Evolutionary conservation across 1,284 basidiomycete species (phyloP).

Genomic region (Schizophyllum amplum): DNA sequence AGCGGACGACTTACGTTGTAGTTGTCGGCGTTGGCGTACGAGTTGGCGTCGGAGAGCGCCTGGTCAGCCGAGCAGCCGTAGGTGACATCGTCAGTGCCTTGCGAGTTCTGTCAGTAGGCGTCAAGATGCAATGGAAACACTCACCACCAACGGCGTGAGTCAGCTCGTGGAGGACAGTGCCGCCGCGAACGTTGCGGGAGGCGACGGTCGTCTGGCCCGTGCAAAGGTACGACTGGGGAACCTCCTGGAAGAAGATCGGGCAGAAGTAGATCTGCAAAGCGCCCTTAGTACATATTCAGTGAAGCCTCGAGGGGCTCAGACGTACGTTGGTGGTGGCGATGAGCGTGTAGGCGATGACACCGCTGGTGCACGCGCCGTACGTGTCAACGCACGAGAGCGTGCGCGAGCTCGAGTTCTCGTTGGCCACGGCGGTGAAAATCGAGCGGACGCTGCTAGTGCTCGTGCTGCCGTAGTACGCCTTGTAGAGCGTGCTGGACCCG

Average conservation of each 20-base stretch:
- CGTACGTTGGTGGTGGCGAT: slow-evolving; percentile 29
- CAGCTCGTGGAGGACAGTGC: slow-evolving; percentile 30
- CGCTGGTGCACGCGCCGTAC: slow-evolving; percentile 23
- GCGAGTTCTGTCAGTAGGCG: slow-evolving; percentile 13
- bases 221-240: slow-evolving; percentile 25
- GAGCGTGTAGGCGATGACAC: slow-evolving; percentile 32
- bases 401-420: slow-evolving; percentile 24
- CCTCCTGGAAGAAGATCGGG: slow-evolving; percentile 32
- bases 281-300: background rate
- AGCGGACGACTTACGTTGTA: slow-evolving; percentile 19
- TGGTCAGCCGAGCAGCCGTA: slow-evolving; percentile 31
- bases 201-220: slow-evolving; percentile 26
- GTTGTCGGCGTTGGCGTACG: slow-evolving; percentile 29
- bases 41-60: slow-evolving; percentile 22
- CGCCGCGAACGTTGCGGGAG: slow-evolving; percentile 30
- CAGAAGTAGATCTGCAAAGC: slow-evolving; percentile 30
- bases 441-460: slow-evolving; percentile 22
- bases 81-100: slow-evolving; percentile 25
- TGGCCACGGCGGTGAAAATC: slow-evolving; percentile 24
- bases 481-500: slow-evolving; percentile 24
- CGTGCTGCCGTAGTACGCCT: slow-evolving; percentile 25
- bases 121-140: slow-evolving; percentile 23
- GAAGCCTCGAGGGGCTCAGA: background rate
- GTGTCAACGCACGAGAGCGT: slow-evolving; percentile 25
- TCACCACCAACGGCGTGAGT: slow-evolving; percentile 5